Evolutionary conservation across 2,329 filamentous ascomycete species (phyloP), one percentile per base, ranked within the genome.

Genomic region (Exophiala phaeomuriformis): DNA sequence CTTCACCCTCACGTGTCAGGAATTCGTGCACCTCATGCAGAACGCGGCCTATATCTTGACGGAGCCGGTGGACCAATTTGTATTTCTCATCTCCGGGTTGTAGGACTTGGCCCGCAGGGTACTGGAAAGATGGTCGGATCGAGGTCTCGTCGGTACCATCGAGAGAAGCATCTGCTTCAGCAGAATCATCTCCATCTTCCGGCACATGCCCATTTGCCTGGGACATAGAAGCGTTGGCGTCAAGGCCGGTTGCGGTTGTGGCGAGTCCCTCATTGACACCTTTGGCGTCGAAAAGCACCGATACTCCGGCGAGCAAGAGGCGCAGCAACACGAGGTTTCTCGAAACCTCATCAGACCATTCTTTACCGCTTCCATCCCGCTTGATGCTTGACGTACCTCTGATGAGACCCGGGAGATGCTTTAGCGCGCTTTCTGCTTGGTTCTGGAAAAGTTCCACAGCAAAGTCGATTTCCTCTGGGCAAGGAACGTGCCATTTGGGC

Each of bases 281-380:
- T 63, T 82, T 80, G 1, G 89, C 84, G 65, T 96, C 89, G 66
- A 98, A 97, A 7, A 98, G 76, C 1, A 87, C 84, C 5, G 91
- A 90, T 53, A 95, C 84, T 49, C 93, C 93, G 2, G 91, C 94
- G 29, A 95, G 82, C 42, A 95, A 82, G n/a, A 98, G 77, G 31
- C 91, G 80, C 9, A 98, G 76, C 48, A 96, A 84, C 8, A 91
- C 88, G 52, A 98, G 78, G 61, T 95, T 89, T 51, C 93, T 78
- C 1, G 90, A 91, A 30, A 97, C 85, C 68, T 98, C 94, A 67
- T 98, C 93, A 0, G 91, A 96, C 93, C 93, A 98, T 64, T 96
- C 91, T 70, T 97, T 98, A 63, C 95, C 94, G 68, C 91, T 95
- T 36, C 93, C 93, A 61, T 90, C 91, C 52, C 91, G 82, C 69